Evolutionary conservation across 2,329 filamentous ascomycete genomes (phyloP), one percentile per base, ranked within the genome.

Genomic region (Mycogone perniciosa): DNA sequence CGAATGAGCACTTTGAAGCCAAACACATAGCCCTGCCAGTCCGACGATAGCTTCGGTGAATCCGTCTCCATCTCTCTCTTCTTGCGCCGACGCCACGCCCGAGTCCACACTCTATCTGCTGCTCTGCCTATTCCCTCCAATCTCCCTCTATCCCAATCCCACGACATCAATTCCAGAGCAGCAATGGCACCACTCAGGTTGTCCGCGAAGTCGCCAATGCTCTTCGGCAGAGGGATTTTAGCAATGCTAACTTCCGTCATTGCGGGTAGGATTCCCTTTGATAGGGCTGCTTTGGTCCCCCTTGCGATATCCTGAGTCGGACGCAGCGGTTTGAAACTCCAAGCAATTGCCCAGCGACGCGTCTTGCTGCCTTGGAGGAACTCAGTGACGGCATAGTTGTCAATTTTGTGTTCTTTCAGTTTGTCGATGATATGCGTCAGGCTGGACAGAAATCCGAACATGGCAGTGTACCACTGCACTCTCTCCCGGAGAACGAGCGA

Each of bases 401-500:
- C 73, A 35, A 95, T 77, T 0, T 71, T 73, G 7, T 76, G 63
- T 2, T 76, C 69, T 11, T 78, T 77, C 4, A 86, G 72, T 46
- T 76, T 74, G 5, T 83, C 74, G 0, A 96, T 70, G 0, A 85
- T 67, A 1, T 74, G 71, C 1, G 86, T 75, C 3, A 88, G 73
- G 57, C 85, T 91, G 0, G 78, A 76, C 31, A 88, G 72, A 61
- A 95, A 95, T 0, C 92, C 91, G 0, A 97, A 74, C 89, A 97
- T 95, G 48, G 84, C 84, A 1, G 86, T 93, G 67, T 93, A 97
- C 93, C 93, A 99, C 54, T 81, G 79, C 0, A 95, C 82, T 7
- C 76, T 75, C 0, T 78, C 72, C 13, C 73, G 71, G 2, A 89
- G 70, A 0, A 64, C 53, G 0, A 86, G 65, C 33, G 85, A 89